Percentiles rank a stretch among this genome's conserved stretches.
phyloP scores from a whole-genome alignment of 139 green algal genomes.

The Haematococcus lacustris region DNA sequence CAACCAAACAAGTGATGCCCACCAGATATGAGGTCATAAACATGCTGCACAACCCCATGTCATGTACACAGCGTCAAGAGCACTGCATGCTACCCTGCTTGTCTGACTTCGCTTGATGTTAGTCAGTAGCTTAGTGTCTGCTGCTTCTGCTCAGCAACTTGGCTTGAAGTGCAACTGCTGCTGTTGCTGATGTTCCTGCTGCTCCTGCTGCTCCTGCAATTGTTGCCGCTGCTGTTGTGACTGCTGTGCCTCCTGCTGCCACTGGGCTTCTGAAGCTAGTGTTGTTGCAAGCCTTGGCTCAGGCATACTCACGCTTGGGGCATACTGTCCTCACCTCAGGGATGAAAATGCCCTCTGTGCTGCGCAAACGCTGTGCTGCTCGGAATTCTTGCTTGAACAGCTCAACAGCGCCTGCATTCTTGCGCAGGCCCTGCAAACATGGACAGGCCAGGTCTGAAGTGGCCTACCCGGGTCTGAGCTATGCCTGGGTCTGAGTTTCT shows the following conservation, averaged over 20 bases:
- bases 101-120: not conserved
- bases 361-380: slow-evolving; percentile 21
- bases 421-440: slow-evolving; percentile 10
- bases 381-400: slow-evolving; percentile 37
- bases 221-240: too few species aligned
- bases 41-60: not conserved
- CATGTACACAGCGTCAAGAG: not conserved
- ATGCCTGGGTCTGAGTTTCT: not conserved
- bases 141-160: not conserved
- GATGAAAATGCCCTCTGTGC: slow-evolving; percentile 30
- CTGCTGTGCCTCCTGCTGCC: too few species aligned
- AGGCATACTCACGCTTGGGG: too few species aligned
- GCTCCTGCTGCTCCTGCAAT: too few species aligned
- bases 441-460: not conserved
- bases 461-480: not conserved
- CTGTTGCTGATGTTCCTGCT: not conserved
- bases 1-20: not conserved
- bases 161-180: not conserved
- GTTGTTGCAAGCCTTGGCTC: not conserved
- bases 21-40: not conserved
- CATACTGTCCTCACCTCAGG: slow-evolving; percentile 18
- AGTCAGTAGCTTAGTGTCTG: not conserved
- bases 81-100: not conserved
- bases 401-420: slow-evolving; percentile 4
- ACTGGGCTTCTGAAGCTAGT: not conserved